Evolutionary conservation across 441 rosid species (phyloP).

Genomic region (Macaranga tanarius): DNA sequence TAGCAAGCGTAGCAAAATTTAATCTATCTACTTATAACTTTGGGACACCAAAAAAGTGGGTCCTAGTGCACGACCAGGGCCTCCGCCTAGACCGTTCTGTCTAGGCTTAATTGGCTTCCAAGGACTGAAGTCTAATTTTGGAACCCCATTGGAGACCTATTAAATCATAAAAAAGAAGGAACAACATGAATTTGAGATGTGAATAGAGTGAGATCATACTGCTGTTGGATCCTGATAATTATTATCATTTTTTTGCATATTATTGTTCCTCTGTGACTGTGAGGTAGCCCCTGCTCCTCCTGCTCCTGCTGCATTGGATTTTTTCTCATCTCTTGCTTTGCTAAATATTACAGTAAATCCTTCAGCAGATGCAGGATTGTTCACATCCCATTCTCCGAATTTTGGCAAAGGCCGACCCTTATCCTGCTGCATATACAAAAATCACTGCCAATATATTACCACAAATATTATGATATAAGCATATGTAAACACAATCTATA

Average conservation of each 20-base stretch:
- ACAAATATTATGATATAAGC: neutral
- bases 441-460: neutral
- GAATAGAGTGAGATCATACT: constrained; percentile 20
- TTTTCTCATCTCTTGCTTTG: constrained; percentile 81
- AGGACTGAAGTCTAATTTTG: no score
- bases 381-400: constrained; percentile 94
- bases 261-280: constrained; percentile 27
- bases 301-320: constrained; percentile 41
- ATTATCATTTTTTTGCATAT: constrained; percentile 20
- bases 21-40: no score
- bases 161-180: neutral
- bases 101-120: no score
- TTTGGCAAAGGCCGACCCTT: constrained; percentile 73
- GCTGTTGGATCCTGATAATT: constrained; percentile 27
- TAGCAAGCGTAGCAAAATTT: no score
- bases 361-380: constrained; percentile 84
- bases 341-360: constrained; percentile 81
- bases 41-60: no score
- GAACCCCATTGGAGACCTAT: no score
- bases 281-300: constrained; percentile 30
- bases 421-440: constrained; percentile 37
- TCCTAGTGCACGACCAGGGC: no score
- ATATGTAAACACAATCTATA: no score
- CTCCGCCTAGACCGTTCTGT: no score
- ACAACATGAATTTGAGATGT: neutral